Base-by-base conservation (phyloP, 129 eudicot species). In the Escallonia rubra region DNA sequence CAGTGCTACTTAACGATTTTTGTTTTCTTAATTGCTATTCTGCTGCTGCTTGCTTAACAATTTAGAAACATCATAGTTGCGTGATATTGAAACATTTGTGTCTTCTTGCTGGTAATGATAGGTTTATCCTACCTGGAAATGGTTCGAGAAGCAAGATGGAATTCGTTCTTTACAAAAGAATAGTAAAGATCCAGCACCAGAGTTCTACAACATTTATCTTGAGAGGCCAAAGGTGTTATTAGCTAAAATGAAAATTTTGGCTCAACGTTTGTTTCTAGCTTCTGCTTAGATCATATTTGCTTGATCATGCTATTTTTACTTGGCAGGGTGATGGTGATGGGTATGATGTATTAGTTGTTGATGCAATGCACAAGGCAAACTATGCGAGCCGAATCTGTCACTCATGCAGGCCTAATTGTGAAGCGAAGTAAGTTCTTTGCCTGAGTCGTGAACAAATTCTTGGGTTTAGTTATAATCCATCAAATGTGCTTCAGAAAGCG, bases 81-180 rank as follows among this genome's bases (percentile, higher is more conserved):
- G 34, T 23, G 34, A 23, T 23, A 23, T 23, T 23, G 34, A 23
- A 23, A 23, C 34, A 23, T 23, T 23, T 23, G 34, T 23, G 1
- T 23, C 34, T 23, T 23, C 34, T 58, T 64, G 10, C 41, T 63
- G 54, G 53, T 43, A 42, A 51, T 43, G 64, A 11, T 68, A 93
- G 99, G 92, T 93, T 64, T 93, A 93, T 81, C 99, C 99, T 73
- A 82, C 99, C 41, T 93, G 99, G 99, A 89, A 89, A 80, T 93
- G 99, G 99, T 93, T 89, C 75, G 99, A 93, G 74, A 93, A 93
- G 80, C 99, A 93, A 84, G 99, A 93, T 59, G 99, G 99, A 49
- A 87, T 93, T 65, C 95, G 95, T 69, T 83, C 92, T 61, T 72
- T 93, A 71, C 99, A 93, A 71, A 89, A 89, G 77, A 82, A 93